A percentile compares a stretch with the other conserved stretches of the same genome.
Evolutionary conservation across 2,329 filamentous ascomycete genomes (phyloP).

Genomic region (Grosmannia clavigera): DNA sequence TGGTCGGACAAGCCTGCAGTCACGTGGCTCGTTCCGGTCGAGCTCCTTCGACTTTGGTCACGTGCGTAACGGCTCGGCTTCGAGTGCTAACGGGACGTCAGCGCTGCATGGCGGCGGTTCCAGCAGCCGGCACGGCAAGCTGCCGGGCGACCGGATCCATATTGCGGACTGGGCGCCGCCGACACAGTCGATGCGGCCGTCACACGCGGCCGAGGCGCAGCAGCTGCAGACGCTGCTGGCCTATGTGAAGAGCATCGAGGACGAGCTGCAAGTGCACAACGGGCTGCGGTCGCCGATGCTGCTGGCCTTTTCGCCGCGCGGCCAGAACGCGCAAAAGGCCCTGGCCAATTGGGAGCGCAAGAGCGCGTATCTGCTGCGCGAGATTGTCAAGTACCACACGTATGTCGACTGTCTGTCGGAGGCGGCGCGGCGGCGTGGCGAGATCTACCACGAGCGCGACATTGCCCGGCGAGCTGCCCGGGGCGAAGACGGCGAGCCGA

Average conservation of each 20-base stretch:
- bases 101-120: neutral
- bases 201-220: conserved; percentile 63
- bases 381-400: conserved; percentile 93
- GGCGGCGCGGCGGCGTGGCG: conserved; percentile 56
- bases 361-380: conserved; percentile 76
- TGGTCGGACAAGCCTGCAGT: conserved; percentile 10
- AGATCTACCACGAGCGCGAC: conserved; percentile 54
- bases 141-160: conserved; percentile 73
- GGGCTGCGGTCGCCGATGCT: conserved; percentile 78
- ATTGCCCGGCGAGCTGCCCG: conserved; percentile 35
- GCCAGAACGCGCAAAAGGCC: conserved; percentile 67
- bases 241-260: conserved; percentile 78
- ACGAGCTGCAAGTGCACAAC: conserved; percentile 78
- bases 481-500: conserved; percentile 19
- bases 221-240: conserved; percentile 62
- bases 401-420: conserved; percentile 78
- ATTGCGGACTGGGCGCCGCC: conserved; percentile 87
- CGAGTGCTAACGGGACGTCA: conserved; percentile 17
- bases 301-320: conserved; percentile 75
- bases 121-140: conserved; percentile 26
- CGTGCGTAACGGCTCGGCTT: conserved; percentile 33
- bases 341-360: conserved; percentile 98
- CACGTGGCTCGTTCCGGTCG: conserved; percentile 33
- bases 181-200: conserved; percentile 79
- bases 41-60: conserved; percentile 53